Evolutionary conservation across 2,329 filamentous ascomycete species (phyloP), one percentile per base, ranked within the genome.

Genomic region (Hypoxylon rubiginosum): DNA sequence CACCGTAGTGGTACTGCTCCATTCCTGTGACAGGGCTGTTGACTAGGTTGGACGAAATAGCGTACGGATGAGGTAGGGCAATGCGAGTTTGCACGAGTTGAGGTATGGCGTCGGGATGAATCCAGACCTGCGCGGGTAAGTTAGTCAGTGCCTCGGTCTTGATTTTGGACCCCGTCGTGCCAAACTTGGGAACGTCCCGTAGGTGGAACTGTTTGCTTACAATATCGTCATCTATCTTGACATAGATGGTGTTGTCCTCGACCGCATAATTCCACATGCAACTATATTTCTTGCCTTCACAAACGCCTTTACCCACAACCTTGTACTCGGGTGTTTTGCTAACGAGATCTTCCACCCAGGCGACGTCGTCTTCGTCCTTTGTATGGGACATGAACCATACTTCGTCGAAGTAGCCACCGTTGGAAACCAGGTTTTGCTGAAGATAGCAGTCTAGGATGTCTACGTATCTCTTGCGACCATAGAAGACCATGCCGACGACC

Each of bases 31-130:
- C 79, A 13, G 85, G 85, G 52, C 86, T 84, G 65, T 88, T 88
- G 67, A 88, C 78, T 21, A 89, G 79, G 66, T 88, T 88, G 53
- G 85, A 85, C 2, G 84, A 85, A 13, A 88, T 82, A 49, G 83
- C 77, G 66, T 82, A 82, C 26, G 81, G 81, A 41, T 86, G 81
- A 7, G 85, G 84, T 32, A 87, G 80, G 3, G 82, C 78, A 52
- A 85, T 73, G 66, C 84, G 84, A 19, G 84, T 85, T 66, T 84
- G 83, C 28, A 87, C 80, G 6, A 89, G 79, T 2, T 84, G 83
- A 1, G 85, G 81, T 52, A 89, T 85, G 24, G 83, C 79, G 57
- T 76, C 73, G 4, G 66, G 63, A 73, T 80, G 64, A 30, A 77
- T 76, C 62, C 70, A 76, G 43, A 74, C 48, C 73, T 75, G 50